Base-by-base conservation (phyloP, 2,329 filamentous ascomycete genomes). In the Colletotrichum neosansevieriae region DNA sequence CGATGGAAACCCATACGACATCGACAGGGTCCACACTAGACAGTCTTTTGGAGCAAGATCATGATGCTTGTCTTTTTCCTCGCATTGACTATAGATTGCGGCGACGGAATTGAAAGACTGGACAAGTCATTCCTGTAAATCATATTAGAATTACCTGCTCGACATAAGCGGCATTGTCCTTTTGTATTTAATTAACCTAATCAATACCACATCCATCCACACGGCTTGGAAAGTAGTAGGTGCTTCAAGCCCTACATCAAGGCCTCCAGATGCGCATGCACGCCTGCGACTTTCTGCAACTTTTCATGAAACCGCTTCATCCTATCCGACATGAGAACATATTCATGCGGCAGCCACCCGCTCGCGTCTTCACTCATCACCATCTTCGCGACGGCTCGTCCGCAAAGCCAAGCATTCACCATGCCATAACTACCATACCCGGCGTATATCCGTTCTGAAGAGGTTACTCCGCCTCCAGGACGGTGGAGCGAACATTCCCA, bases 391-490 rank as follows among this genome's bases (percentile, higher is more conserved):
- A 91, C 72, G 0, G 84, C 89, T 71, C 85, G 82, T 0, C 88
- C 88, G 36, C 84, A 85, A 73, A 88, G 85, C 78, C 88, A 85
- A 56, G 87, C 87, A 29, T 88, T 76, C 1, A 88, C 88, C 89
- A 91, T 91, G 0, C 89, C 88, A 74, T 91, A 88, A 1, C 89
- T 89, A 71, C 89, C 89, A 70, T 91, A 91, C 5, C 87, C 84
- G 2, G 85, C 86, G 34, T 83, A 81, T 1, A 89, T 78, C 81
- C 85, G 89, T 17, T 91, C 73, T 0, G 83, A 80, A 2, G 17
- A 1, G 73, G 34, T 7, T 10, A 11, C 34, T 7, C 34, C 29
- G 49, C 49, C 29, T 4, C 24, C 49, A 12, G 24, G 11, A 12
- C 49, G 49, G 24, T 36, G 24, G 15, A 53, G 24, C 6, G 49